A percentile compares a stretch with the other conserved stretches of the same genome.
phyloP scores from a whole-genome alignment of 441 rosid genomes.

The Populus hybrid region DNA sequence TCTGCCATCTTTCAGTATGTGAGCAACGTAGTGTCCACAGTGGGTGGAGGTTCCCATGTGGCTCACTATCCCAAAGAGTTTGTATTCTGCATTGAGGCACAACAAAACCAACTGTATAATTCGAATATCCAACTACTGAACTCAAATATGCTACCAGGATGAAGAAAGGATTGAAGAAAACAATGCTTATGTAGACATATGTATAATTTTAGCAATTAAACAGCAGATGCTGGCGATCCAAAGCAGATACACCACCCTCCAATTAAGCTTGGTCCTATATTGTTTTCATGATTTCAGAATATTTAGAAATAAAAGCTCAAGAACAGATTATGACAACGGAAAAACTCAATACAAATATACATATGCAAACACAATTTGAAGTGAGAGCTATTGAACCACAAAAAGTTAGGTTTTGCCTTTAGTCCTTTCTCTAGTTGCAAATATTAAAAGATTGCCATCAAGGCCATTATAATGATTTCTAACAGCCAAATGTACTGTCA shows the following conservation, averaged over 20 bases:
- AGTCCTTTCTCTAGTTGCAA: too few relatives aligned
- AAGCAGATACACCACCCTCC: too few relatives aligned
- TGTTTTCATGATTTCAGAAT: too few relatives aligned
- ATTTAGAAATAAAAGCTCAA: too few relatives aligned
- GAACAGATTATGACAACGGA: too few relatives aligned
- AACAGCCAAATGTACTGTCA: neutral
- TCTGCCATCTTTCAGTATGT: constrained; percentile 76
- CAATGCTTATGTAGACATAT: neutral
- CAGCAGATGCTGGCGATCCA: neutral
- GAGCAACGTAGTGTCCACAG: constrained; percentile 96
- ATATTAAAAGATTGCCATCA: too few relatives aligned
- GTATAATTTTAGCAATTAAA: neutral
- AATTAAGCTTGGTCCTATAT: too few relatives aligned
- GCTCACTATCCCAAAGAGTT: constrained; percentile 82
- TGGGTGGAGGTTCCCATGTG: constrained; percentile 96
- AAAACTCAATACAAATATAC: too few relatives aligned
- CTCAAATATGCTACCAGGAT: neutral
- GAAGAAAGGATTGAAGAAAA: neutral
- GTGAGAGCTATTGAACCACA: too few relatives aligned
- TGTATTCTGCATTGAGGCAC: constrained; percentile 60
- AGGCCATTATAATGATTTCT: too few relatives aligned
- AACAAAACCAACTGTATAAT: neutral
- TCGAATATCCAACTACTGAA: neutral
- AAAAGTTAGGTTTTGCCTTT: too few relatives aligned
- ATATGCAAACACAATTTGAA: too few relatives aligned